Conservation (phyloP, 805 yeast genomes). For the Kluyveromyces wickerhamii region DNA sequence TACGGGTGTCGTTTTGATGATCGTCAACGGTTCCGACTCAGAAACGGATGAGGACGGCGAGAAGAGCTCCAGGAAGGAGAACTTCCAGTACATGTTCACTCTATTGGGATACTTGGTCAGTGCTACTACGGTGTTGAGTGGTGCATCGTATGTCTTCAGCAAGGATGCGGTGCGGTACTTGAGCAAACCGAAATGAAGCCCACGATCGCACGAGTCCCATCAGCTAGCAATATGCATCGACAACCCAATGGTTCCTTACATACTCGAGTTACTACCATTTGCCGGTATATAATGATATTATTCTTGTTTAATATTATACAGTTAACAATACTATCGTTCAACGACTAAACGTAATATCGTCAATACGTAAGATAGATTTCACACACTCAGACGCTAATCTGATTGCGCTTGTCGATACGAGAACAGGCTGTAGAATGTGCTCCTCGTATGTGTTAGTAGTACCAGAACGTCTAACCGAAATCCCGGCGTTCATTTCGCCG, state of each 20-base stretch:
- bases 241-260: too few relatives aligned
- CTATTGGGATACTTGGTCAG: conserved; percentile 50
- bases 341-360: conserved; percentile 91
- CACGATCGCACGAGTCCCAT: not conserved
- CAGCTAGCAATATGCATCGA: too few relatives aligned
- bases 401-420: conserved; percentile 90
- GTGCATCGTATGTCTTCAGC: conserved; percentile 65
- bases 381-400: conserved; percentile 94
- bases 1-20: conserved; percentile 38
- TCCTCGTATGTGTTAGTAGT: conserved; percentile 87
- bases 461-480: conserved; percentile 88
- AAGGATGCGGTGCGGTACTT: conserved; percentile 59
- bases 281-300: too few relatives aligned
- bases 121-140: conserved; percentile 68
- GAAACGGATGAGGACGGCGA: conserved; percentile 9
- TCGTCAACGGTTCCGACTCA: conserved; percentile 9
- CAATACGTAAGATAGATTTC: conserved; percentile 90
- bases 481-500: conserved; percentile 93
- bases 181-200: conserved; percentile 9
- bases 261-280: too few relatives aligned
- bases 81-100: conserved; percentile 5
- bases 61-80: not conserved
- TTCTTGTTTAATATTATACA: too few relatives aligned
- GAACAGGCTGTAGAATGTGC: conserved; percentile 92
- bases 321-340: conserved; percentile 26